Percentiles rank a stretch among this genome's conserved stretches.
Conservation (phyloP, 805 yeast species). For the Pichia cabralensis region DNA sequence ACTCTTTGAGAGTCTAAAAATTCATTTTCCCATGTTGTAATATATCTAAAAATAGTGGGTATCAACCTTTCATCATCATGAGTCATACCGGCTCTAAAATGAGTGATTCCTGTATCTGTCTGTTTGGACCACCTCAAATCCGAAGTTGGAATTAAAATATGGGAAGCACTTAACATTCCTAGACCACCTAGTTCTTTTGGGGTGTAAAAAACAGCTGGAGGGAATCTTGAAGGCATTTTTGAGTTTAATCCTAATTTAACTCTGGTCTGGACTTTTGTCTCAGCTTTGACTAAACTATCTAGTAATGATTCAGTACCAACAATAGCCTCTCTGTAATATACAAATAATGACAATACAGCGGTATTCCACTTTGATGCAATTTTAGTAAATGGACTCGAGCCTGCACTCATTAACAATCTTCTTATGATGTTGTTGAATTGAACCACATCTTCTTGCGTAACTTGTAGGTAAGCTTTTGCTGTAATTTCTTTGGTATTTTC, state of each 20-base stretch:
- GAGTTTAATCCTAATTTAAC: slow-evolving; percentile 93
- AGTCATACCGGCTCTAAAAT: slow-evolving; percentile 88
- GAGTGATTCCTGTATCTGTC: slow-evolving; percentile 90
- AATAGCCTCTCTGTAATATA: slow-evolving; percentile 90
- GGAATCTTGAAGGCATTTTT: slow-evolving; percentile 97
- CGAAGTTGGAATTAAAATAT: slow-evolving; percentile 86
- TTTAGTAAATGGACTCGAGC: slow-evolving; percentile 90
- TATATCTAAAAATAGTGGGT: slow-evolving; percentile 88
- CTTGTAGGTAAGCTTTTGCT: slow-evolving; percentile 80
- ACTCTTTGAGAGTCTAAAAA: slow-evolving; percentile 89
- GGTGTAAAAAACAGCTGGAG: slow-evolving; percentile 97
- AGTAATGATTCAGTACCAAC: slow-evolving; percentile 69
- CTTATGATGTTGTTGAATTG: slow-evolving; percentile 76
- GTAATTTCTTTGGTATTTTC: slow-evolving; percentile 71
- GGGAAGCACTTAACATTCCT: slow-evolving; percentile 97
- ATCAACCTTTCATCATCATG: slow-evolving; percentile 71
- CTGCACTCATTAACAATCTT: slow-evolving; percentile 89
- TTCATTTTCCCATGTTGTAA: slow-evolving; percentile 95
- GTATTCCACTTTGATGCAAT: slow-evolving; percentile 96
- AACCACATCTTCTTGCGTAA: slow-evolving; percentile 69
- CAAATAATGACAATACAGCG: slow-evolving; percentile 71
- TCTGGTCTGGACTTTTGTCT: slow-evolving; percentile 85
- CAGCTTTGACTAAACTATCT: slow-evolving; percentile 80
- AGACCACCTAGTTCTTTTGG: slow-evolving; percentile 96
- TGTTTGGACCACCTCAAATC: slow-evolving; percentile 88